Percentiles rank a stretch among this genome's conserved stretches.
phyloP scores from a whole-genome alignment of 108 stramenopile genomes.

The Nitzschia palea region DNA sequence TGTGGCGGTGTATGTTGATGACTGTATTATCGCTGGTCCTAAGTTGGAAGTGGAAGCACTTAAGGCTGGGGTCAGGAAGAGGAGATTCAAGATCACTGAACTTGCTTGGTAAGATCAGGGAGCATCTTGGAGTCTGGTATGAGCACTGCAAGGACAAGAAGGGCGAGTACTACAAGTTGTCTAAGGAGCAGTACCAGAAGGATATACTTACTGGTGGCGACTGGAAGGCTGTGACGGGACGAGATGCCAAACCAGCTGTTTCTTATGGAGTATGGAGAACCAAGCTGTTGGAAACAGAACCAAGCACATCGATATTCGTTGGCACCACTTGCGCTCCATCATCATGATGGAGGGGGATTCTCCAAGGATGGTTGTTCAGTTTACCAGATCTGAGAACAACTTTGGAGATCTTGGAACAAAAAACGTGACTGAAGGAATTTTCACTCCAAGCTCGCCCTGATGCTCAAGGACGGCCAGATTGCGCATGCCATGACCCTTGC shows the following conservation, averaged over 20 bases:
- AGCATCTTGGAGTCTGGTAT: slow-evolving; percentile 27
- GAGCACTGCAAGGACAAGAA: background rate
- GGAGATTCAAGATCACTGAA: slow-evolving; percentile 12
- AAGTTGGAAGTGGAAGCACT: slow-evolving; percentile 4
- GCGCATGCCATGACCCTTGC: background rate
- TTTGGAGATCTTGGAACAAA: background rate
- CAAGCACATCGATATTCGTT: slow-evolving; percentile 32
- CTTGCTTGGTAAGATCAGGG: slow-evolving; percentile 14
- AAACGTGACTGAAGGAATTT: slow-evolving; percentile 4
- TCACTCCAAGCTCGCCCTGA: background rate
- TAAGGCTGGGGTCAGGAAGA: slow-evolving; percentile 11
- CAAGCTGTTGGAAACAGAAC: slow-evolving; percentile 25
- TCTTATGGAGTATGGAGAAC: slow-evolving; percentile 24
- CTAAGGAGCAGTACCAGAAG: background rate
- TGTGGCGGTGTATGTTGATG: slow-evolving; percentile 39
- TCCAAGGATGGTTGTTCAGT: no score
- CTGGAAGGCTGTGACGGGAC: background rate
- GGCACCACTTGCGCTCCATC: no score
- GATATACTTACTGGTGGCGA: background rate
- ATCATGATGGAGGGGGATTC: no score
- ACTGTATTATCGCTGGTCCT: slow-evolving; percentile 3
- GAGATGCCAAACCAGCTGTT: no score
- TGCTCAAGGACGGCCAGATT: background rate
- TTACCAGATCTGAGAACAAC: slow-evolving; percentile 5
- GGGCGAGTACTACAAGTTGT: background rate